Base-by-base conservation (phyloP, 139 green algal species). In the Chlamydomonas schloesseri region DNA sequence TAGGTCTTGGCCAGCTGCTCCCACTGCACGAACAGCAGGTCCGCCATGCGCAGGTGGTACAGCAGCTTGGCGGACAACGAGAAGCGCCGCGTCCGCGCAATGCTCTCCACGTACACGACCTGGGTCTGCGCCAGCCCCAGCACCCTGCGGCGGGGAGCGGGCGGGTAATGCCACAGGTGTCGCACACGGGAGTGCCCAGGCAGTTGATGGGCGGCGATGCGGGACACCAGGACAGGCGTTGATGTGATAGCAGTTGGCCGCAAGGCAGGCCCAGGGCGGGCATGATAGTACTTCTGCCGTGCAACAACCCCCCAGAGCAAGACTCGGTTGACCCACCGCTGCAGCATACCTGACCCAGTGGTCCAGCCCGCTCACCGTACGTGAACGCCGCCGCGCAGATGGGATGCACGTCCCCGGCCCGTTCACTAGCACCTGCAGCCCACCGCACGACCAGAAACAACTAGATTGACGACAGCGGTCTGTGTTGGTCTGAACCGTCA, bases 71-170 rank as follows among this genome's bases (percentile, higher is more conserved):
- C 96, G 3, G 94, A 95, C 33, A 99, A 87, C 0, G 94, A 98
- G 36, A 99, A 89, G 34, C 86, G 89, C 24, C 84, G 76, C 29
- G 96, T 93, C 0, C 96, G 84, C 1, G 96, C 96, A 31, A 99
- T 98, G 82, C 93, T 97, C 83, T 99, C 96, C 47, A 98, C 89
- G 77, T 98, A 99, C 34, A 97, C 88, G 0, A 98, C 91, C 78
- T 83, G 81, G 24, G 68, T 87, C 42, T 82, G 31, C 2, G 34
- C 17, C 29, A 95, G 18, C 0, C 89, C 71, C 28, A 96, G 78
- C 60, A 91, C 24, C 69, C 92, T 95, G 85, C 53, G 18, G 21
- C 17, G 47, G 29, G 13, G 47, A 13, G 50, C n/a, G 60, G 60
- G n/a, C n/a, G n/a, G n/a, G n/a, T n/a, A n/a, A n/a, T n/a, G n/a